A percentile compares a stretch with the other conserved stretches of the same genome.
Conservation (phyloP, 768 basidiomycete species). For the Tephrocybe sp. region DNA sequence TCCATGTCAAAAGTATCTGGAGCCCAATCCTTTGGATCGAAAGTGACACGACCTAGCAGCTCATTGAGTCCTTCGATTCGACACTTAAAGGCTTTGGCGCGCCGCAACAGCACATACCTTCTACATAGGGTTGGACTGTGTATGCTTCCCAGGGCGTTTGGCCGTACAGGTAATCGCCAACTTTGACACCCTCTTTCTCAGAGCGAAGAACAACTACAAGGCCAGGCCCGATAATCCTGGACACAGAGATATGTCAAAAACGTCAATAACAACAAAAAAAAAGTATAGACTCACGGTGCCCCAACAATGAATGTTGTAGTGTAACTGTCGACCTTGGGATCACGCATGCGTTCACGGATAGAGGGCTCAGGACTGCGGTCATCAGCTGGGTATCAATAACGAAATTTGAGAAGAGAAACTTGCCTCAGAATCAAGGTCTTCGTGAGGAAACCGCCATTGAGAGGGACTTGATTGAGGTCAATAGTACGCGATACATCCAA, state of each 20-base stretch:
- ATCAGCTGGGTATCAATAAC: not conserved
- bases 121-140: constrained; percentile 5
- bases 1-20: constrained; percentile 16
- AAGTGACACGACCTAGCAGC: constrained; percentile 13
- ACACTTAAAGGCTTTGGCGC: no score
- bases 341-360: constrained; percentile 5
- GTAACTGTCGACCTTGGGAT: constrained; percentile 2
- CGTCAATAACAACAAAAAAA: not conserved
- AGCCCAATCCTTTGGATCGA: constrained; percentile 11
- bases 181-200: constrained; percentile 22
- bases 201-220: constrained; percentile 33
- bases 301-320: constrained; percentile 1
- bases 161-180: constrained; percentile 31
- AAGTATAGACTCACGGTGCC: constrained; percentile 5
- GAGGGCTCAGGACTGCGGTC: constrained; percentile 7
- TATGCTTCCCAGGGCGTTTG: constrained; percentile 14
- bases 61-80: no score
- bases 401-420: not conserved
- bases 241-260: no score
- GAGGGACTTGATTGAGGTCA: constrained; percentile 17
- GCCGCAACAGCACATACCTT: not conserved
- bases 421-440: constrained; percentile 18
- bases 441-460: constrained; percentile 20
- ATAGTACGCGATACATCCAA: constrained; percentile 16
- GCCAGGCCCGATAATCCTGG: constrained; percentile 25